Evolutionary conservation across 2,329 filamentous ascomycete genomes (phyloP).

Genomic region (Ophiostoma ulmi): DNA sequence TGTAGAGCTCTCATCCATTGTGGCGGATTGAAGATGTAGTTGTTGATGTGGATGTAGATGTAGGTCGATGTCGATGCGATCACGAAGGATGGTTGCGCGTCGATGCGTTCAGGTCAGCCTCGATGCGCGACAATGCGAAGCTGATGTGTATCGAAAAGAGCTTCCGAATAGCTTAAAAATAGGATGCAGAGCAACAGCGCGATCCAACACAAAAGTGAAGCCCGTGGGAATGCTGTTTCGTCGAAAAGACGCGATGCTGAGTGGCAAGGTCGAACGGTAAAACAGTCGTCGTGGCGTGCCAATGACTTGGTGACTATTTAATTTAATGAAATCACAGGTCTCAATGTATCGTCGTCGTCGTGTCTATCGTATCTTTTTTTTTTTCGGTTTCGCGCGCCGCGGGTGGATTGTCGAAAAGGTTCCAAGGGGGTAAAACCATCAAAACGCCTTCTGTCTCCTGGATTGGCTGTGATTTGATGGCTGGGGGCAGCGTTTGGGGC

Average conservation of each 20-base stretch:
- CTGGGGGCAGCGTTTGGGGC: neutral
- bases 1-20: constrained; percentile 8
- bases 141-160: neutral
- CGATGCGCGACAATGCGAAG: neutral
- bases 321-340: neutral
- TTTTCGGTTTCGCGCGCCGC: constrained; percentile 5
- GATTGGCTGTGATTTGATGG: constrained; percentile 14
- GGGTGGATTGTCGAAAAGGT: constrained; percentile 13
- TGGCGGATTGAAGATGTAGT: neutral
- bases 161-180: neutral
- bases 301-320: neutral
- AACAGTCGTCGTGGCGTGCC: neutral
- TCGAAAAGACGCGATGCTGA: constrained; percentile 9
- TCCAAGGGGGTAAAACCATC: constrained; percentile 11
- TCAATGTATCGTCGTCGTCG: constrained; percentile 7
- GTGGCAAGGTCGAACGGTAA: neutral
- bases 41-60: neutral
- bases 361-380: neutral
- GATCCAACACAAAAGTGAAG: constrained; percentile 6
- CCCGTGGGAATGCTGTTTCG: constrained; percentile 6
- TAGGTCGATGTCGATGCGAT: neutral
- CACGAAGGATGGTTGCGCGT: neutral
- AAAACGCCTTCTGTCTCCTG: constrained; percentile 7
- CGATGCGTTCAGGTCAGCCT: neutral
- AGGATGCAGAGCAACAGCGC: neutral